Evolutionary conservation across 2,329 filamentous ascomycete species (phyloP).

Genomic region (Aurifilum marmelostoma): DNA sequence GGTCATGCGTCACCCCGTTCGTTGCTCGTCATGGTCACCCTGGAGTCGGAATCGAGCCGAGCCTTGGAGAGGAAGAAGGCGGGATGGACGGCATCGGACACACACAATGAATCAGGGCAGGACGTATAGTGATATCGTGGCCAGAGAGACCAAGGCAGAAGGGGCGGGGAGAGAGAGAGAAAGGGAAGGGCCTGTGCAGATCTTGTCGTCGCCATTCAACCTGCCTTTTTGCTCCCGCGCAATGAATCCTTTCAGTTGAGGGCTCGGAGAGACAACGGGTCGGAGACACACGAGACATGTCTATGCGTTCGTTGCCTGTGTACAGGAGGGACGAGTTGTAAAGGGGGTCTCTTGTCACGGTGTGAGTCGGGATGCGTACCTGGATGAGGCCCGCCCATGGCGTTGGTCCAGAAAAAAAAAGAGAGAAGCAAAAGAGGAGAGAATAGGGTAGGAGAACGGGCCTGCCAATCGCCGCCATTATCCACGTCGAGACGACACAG

Average conservation of each 20-base stretch:
- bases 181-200: too few relatives aligned
- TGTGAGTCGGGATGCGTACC: neutral
- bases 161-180: too few relatives aligned
- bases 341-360: neutral
- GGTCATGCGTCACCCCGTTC: neutral
- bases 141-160: too few relatives aligned
- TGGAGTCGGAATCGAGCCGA: constrained; percentile 7
- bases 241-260: neutral
- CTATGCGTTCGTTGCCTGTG: neutral
- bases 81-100: neutral
- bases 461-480: neutral
- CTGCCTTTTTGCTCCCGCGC: neutral
- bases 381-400: neutral
- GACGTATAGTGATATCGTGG: too few relatives aligned
- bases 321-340: neutral
- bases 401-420: neutral
- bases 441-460: neutral
- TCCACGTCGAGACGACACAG: neutral
- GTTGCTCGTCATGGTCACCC: neutral
- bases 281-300: neutral
- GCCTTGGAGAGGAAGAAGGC: neutral
- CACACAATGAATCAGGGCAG: too few relatives aligned
- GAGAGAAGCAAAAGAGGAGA: neutral
- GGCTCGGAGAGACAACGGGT: neutral
- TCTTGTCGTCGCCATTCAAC: neutral